phyloP scores from a whole-genome alignment of 257 asterid species.

The Plantago major region DNA sequence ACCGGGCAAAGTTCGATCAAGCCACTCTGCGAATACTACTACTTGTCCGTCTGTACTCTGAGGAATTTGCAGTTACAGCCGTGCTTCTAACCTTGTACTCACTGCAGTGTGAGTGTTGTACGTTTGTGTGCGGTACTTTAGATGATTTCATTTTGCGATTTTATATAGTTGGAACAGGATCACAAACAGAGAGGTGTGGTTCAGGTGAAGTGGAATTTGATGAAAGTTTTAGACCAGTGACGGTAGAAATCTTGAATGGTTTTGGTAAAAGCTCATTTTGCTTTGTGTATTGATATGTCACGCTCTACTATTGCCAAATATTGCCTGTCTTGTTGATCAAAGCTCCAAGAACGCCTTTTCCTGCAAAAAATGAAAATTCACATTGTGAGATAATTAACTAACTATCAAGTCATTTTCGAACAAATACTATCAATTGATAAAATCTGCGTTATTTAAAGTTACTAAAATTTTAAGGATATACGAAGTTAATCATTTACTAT shows the following conservation, averaged over 20 bases:
- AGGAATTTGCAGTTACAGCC: background rate
- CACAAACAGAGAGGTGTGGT: constrained; percentile 21
- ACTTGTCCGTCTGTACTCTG: constrained; percentile 17
- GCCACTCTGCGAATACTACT: constrained; percentile 55
- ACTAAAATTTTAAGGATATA: too few species aligned
- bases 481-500: too few species aligned
- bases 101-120: constrained; percentile 21
- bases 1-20: constrained; percentile 69
- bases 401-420: too few species aligned
- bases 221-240: constrained; percentile 69
- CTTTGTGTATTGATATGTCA: constrained; percentile 68
- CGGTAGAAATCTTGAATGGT: constrained; percentile 76
- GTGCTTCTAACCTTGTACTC: constrained; percentile 23
- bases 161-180: constrained; percentile 32
- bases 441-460: too few species aligned
- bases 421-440: too few species aligned
- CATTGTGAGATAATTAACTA: too few species aligned
- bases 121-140: constrained; percentile 14
- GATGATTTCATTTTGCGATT: constrained; percentile 24
- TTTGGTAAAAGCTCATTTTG: constrained; percentile 63
- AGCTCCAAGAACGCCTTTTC: constrained; percentile 85
- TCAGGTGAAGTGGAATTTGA: constrained; percentile 39
- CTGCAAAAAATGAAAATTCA: too few species aligned
- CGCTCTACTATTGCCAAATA: constrained; percentile 85
- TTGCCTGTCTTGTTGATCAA: constrained; percentile 89